phyloP scores from a whole-genome alignment of 2,329 filamentous ascomycete genomes.

The Exophiala dermatitidis region DNA sequence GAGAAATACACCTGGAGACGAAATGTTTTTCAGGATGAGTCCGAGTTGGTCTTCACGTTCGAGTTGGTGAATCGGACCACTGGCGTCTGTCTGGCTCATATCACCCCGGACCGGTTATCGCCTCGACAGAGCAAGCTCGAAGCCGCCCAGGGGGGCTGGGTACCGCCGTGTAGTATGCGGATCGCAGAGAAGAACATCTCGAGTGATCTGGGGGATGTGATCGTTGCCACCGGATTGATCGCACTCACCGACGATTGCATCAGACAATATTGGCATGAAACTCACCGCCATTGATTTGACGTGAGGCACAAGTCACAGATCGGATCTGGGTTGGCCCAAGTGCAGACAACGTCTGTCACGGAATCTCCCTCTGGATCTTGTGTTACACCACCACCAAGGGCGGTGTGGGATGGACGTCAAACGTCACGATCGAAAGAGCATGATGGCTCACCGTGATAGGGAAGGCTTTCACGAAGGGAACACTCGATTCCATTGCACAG shows the following conservation, averaged over 20 bases:
- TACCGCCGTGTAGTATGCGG: constrained; percentile 85
- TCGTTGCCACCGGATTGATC: constrained; percentile 83
- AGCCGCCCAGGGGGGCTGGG: constrained; percentile 73
- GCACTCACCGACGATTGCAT: constrained; percentile 88
- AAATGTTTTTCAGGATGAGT: constrained; percentile 59
- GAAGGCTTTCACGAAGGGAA: background rate
- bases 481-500: background rate
- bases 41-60: constrained; percentile 61
- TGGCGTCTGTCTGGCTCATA: constrained; percentile 66
- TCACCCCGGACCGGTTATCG: constrained; percentile 71
- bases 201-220: constrained; percentile 53
- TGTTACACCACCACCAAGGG: constrained; percentile 14
- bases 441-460: background rate
- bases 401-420: constrained; percentile 13
- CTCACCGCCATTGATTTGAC: constrained; percentile 17
- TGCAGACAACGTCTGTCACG: constrained; percentile 3
- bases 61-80: constrained; percentile 66
- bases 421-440: constrained; percentile 5
- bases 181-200: constrained; percentile 69
- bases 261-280: constrained; percentile 62
- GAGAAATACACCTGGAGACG: constrained; percentile 78
- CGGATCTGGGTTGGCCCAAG: constrained; percentile 7
- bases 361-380: constrained; percentile 9
- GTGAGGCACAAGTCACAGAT: constrained; percentile 4
- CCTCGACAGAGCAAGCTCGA: constrained; percentile 65